Evolutionary conservation across 805 yeast species (phyloP), one percentile per base, ranked within the genome.

Genomic region (Tetrapisispora namnaoensis): DNA sequence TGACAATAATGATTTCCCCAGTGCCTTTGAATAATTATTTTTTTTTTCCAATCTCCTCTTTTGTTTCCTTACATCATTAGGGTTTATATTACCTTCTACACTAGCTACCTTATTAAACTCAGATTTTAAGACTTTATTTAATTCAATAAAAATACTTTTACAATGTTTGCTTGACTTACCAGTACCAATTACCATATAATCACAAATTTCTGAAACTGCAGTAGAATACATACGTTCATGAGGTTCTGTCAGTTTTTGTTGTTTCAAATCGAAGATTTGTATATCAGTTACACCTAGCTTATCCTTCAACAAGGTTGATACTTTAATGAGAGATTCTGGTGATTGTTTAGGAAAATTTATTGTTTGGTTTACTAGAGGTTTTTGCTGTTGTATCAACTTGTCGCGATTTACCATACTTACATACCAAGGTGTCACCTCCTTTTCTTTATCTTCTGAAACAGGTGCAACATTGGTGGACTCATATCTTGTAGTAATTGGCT

Each of bases 101-200:
- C 65, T 59, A 0, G 93, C 83, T 1, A 74, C 53, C 1, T 63
- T 61, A 10, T 68, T 63, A 48, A 66, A 69, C 8, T 70, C 67
- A 37, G 75, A 75, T 60, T 90, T 90, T 39, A 88, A 60, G 60
- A 71, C 72, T 27, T 71, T 71, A 45, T 77, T 70, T 37, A 89
- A 66, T 54, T 79, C 82, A 16, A 69, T 68, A 2, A 85, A 78
- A 1, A 95, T 88, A 52, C 80, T 82, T 54, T 76, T 80, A 21
- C 88, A 67, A 67, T 90, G 98, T 52, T 77, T 81, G 37, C 79
- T 77, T 30, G 90, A 79, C 62, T 82, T 83, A 4, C 95, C 96
- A 0, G 93, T 78, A 18, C 82, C 77, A 0, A 91, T 68, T 5
- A 91, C 67, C 74, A 81, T 75, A 49, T 76, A 73, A 48, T 74